Conservation (phyloP, 1,284 basidiomycete genomes). For the Puccinia horiana region DNA sequence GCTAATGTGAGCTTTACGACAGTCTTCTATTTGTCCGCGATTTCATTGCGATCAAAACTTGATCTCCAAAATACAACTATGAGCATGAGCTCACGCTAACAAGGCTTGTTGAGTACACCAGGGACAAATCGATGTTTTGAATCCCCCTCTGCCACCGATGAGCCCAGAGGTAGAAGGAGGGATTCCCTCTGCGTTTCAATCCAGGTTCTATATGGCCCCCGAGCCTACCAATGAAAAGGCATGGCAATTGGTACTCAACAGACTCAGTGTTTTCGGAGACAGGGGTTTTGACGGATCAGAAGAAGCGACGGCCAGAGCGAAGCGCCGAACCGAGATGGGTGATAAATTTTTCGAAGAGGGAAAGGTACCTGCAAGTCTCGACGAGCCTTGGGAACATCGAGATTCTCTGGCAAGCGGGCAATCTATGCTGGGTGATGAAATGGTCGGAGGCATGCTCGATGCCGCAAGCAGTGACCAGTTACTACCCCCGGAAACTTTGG, state of each 20-base stretch:
- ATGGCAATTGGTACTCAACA: conserved; percentile 53
- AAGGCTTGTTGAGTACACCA: not conserved
- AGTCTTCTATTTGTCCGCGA: not conserved
- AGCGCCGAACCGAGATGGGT: conserved; percentile 14
- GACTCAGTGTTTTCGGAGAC: conserved; percentile 53
- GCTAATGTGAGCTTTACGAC: conserved; percentile 50
- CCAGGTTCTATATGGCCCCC: conserved; percentile 50
- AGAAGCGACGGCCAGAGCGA: not conserved
- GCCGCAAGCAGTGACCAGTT: not conserved
- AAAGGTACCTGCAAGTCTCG: conserved; percentile 28
- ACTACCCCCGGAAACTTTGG: conserved; percentile 44
- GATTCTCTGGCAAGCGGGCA: conserved; percentile 4
- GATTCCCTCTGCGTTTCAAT: conserved; percentile 51
- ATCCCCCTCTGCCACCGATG: conserved; percentile 44
- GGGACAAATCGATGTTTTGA: conserved; percentile 45
- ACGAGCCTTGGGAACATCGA: conserved; percentile 32
- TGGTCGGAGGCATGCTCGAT: not conserved
- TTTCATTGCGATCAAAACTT: not conserved
- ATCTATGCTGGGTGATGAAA: not conserved
- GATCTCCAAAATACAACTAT: not conserved
- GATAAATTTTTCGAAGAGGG: conserved; percentile 33
- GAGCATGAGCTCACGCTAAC: not conserved
- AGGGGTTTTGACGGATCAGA: conserved; percentile 34
- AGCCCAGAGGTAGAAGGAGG: not conserved
- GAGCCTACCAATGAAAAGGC: conserved; percentile 51